Base-by-base conservation (phyloP, 805 yeast genomes). In the Komagataella ulmi region DNA sequence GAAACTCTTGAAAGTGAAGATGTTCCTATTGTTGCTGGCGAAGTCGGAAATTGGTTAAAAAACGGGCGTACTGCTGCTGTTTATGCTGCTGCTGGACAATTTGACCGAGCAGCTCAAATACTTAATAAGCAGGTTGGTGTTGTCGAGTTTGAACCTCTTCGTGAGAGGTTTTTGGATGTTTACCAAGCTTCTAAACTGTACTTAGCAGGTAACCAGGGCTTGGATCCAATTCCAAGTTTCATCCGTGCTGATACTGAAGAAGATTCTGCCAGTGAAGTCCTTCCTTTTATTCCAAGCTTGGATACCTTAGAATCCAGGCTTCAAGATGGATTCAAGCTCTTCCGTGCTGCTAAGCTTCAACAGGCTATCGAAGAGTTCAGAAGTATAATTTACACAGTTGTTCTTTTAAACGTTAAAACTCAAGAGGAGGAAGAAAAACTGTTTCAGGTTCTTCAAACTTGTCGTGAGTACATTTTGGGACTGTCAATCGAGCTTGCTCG, bases 1-100 rank as follows among this genome's bases (percentile, higher is more conserved):
- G 76, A 64, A 10, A 61, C 51, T 12, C 71, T 60, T 6, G 75
- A 65, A 18, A 70, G 63, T 4, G 77, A 65, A 10, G 61, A 57
- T 45, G 65, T 61, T 24, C 56, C 47, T 17, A 40, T 52, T 24
- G 67, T 62, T 55, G 75, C 74, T 14, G 77, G 77, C 24, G 96
- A 90, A 64, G 68, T 81, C 36, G 82, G 83, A 3, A 67, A 68
- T 53, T 95, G 99, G 99, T 77, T 87, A 30, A 84, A 91, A 57
- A 88, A 85, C 67, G 86, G 96, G 17, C 85, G 84, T 56, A 77
- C 90, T 52, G 88, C 97, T 3, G 97, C 96, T 30, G 88, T 88
- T 24, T 87, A 88, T 59, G 89, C 85, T 61, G 97, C 99, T 2
- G 89, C 97, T 2, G 99, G 99, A 59, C 86, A 95, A 3, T 91